These are phyloP conservation scores for Phytophthora citricola DNA, from an alignment of 352 stramenopile species.

Conservation along the genomic window DNA sequence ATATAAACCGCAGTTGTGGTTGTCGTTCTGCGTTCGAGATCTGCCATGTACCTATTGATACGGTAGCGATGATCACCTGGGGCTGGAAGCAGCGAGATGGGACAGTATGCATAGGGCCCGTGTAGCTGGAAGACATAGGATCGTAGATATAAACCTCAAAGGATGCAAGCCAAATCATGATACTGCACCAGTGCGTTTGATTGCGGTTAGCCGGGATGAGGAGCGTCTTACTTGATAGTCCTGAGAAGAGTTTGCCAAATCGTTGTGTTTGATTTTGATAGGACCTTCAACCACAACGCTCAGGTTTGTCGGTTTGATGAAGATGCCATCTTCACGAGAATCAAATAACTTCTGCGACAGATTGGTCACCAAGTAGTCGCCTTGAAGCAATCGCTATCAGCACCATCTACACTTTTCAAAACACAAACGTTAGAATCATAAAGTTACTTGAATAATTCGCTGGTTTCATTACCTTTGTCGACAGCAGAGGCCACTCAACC, in stretches of 20 bases:
- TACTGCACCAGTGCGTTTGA: neutral
- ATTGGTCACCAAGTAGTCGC: neutral
- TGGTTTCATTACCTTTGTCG: too few relatives aligned
- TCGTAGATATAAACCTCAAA: neutral
- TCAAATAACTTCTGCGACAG: neutral
- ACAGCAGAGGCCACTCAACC: too few relatives aligned
- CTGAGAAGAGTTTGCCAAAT: neutral
- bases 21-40: too few relatives aligned
- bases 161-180: neutral
- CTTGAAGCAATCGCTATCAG: too few relatives aligned
- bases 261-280: neutral
- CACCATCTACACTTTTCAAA: too few relatives aligned
- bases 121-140: neutral
- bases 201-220: neutral
- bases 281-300: neutral
- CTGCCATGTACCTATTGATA: too few relatives aligned
- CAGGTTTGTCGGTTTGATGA: neutral
- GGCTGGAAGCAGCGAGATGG: too few relatives aligned
- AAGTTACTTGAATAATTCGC: too few relatives aligned
- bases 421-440: too few relatives aligned
- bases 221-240: neutral
- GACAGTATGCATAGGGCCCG: too few relatives aligned
- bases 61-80: too few relatives aligned
- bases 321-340: neutral
- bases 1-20: too few relatives aligned